These are phyloP conservation scores for Neltuma alba DNA, from an alignment of 306 rosid species.

Conservation along the genomic window DNA sequence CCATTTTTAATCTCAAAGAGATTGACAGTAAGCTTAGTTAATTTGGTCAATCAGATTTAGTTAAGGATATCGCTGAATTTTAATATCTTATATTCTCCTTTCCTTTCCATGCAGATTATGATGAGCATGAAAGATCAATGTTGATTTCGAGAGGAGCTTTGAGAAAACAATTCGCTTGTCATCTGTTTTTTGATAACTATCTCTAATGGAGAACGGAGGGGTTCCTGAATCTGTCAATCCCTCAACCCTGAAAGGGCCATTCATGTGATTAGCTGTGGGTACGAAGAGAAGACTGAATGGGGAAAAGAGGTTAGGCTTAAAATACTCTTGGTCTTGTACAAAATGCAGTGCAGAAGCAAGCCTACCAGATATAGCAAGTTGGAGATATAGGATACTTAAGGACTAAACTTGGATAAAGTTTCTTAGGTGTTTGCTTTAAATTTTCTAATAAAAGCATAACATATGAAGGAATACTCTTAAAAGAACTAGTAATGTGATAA, in stretches of 20 bases:
- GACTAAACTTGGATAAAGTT: neutral
- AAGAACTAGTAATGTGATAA: neutral
- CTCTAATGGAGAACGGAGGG: constrained; percentile 93
- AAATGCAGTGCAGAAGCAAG: neutral
- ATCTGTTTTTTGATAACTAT: constrained; percentile 88
- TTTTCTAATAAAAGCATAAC: neutral
- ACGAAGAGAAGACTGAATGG: constrained; percentile 98
- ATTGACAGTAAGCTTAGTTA: constrained; percentile 64
- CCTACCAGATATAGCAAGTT: neutral
- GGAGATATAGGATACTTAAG: neutral
- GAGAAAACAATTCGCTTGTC: constrained; percentile 96
- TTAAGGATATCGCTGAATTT: constrained; percentile 30
- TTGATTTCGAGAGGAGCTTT: constrained; percentile 83
- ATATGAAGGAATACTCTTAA: neutral
- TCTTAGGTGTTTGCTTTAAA: neutral
- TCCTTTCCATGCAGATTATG: constrained; percentile 60
- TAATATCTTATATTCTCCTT: constrained; percentile 15
- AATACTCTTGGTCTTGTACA: constrained; percentile 29
- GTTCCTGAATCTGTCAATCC: constrained; percentile 82
- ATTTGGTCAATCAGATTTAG: constrained; percentile 23
- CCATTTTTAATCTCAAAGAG: constrained; percentile 82
- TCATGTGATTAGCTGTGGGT: constrained; percentile 94
- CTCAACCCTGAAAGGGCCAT: constrained; percentile 80
- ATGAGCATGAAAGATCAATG: constrained; percentile 91
- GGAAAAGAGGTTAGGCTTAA: constrained; percentile 81